Conservation (phyloP, 306 rosid species). For the cucumber (Cucumis sativus) region Cucumber_9930_V3 NC_026661.2:22001501-22002000, state of each 20-base stretch:
- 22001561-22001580: slow-evolving; percentile 32
- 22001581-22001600: slow-evolving; percentile 28
- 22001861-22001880: slow-evolving; percentile 30
- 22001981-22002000: slow-evolving; percentile 38
- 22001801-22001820: slow-evolving; percentile 38
- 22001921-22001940: not conserved
- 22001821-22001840: slow-evolving; percentile 25
- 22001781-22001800: slow-evolving; percentile 26
- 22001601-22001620: slow-evolving; percentile 31
- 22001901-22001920: slow-evolving; percentile 2
- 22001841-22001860: slow-evolving; percentile 46
- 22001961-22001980: slow-evolving; percentile 12
- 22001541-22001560: slow-evolving; percentile 40
- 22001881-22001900: slow-evolving; percentile 22
- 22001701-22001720: not conserved
- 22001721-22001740: not conserved
- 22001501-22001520: slow-evolving; percentile 16
- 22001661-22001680: slow-evolving; percentile 29
- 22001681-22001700: slow-evolving; percentile 42
- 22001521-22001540: slow-evolving; percentile 33
- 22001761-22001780: slow-evolving; percentile 11
- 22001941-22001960: not conserved
- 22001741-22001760: not conserved
- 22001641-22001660: slow-evolving; percentile 28
- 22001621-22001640: slow-evolving; percentile 19